Evolutionary conservation across 108 stramenopile genomes (phyloP), one percentile per base, ranked within the genome.

Genomic region (Conticribra weissflogii): DNA sequence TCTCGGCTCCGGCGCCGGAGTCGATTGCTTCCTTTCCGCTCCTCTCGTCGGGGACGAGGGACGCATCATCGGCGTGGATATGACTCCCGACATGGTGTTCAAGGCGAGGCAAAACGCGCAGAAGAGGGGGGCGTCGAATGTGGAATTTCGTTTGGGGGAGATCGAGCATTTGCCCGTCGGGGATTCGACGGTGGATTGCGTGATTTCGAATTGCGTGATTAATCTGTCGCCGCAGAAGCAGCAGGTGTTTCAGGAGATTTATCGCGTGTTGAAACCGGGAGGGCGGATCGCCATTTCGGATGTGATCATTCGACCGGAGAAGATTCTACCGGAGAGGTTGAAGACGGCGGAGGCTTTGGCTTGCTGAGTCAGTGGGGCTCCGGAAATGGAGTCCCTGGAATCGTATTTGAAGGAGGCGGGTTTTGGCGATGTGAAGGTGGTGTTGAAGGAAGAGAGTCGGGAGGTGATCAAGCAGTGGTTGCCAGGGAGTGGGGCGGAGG

Each of bases 131-230:
- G n/a, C 36, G 12, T 9, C 36, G 12, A 88, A 90, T 69, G 82
- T 89, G 19, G 62, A 83, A 50, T 96, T 96, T 65, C 69, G 83
- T 22, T 81, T 92, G n/a, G 93, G 91, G n/a, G 92, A 91, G 68
- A 96, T 97, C 68, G 96, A 96, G 81, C 59, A 83, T 56, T 79
- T 97, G 18, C 86, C 85, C 3, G 63, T 97, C 3, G 83, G 86
- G 5, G 91, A 92, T 77, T 75, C 74, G 60, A 79, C 78, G 23
- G 87, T 85, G 41, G 95, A 97, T 66, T 84, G 86, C 44, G 77
- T 96, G 25, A 88, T 97, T 18, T 87, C 85, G 23, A 97, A 97
- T 63, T 95, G 96, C 51, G 96, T 95, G 7, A 89, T 97, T 68
- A 96, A 95, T 60, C 78, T 97, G 12, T 84, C 82, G 0, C 93